A percentile compares a stretch with the other conserved stretches of the same genome.
Evolutionary conservation across 2,329 filamentous ascomycete species (phyloP).

Genomic region (Sporothrix phasma): DNA sequence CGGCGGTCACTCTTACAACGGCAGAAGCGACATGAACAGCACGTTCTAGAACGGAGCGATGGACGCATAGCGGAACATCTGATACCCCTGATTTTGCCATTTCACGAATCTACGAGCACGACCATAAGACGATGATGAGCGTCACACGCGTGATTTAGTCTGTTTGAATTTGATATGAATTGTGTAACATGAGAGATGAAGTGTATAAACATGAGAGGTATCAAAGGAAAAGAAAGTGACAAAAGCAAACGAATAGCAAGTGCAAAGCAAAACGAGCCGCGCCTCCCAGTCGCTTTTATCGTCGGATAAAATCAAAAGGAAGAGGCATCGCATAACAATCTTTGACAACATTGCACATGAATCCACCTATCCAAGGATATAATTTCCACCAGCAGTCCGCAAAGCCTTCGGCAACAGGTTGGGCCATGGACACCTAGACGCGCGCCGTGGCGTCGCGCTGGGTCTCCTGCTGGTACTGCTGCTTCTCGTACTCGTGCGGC

Average conservation of each 20-base stretch:
- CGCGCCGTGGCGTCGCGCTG: constrained; percentile 12
- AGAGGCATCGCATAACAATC: too few species aligned
- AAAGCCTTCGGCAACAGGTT: too few species aligned
- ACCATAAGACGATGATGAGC: not conserved
- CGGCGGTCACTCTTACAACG: not conserved
- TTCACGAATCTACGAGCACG: not conserved
- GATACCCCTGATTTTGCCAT: not conserved
- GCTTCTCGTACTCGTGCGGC: not conserved
- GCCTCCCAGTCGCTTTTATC: too few species aligned
- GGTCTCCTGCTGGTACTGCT: not conserved
- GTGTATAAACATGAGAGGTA: too few species aligned
- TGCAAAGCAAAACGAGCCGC: not conserved
- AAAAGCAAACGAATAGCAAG: too few species aligned
- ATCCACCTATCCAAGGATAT: too few species aligned
- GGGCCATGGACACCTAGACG: constrained; percentile 9
- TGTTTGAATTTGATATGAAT: not conserved
- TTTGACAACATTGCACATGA: too few species aligned
- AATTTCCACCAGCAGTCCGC: too few species aligned
- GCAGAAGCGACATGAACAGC: not conserved
- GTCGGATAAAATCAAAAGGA: too few species aligned
- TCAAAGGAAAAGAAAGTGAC: not conserved
- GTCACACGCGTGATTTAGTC: too few species aligned
- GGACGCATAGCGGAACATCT: not conserved
- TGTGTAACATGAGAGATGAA: too few species aligned
- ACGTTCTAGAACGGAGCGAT: not conserved